Evolutionary conservation across 768 basidiomycete genomes (phyloP).

Genomic region (Podaxis sp.): DNA sequence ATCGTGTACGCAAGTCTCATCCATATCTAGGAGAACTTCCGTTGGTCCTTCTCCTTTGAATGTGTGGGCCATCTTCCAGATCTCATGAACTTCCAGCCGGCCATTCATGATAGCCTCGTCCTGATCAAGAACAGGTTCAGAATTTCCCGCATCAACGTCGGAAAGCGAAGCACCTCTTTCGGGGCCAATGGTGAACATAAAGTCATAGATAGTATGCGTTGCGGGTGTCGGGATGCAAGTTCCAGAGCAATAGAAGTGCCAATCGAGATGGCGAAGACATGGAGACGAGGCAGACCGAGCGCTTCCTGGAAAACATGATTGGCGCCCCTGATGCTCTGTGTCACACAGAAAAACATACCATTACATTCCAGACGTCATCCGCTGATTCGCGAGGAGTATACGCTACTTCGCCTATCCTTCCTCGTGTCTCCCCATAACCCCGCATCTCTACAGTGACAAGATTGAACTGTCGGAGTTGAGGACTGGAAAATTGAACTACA

Average conservation of each 20-base stretch:
- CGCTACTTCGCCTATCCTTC: conserved; percentile 17
- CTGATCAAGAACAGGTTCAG: conserved; percentile 13
- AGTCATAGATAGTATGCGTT: conserved; percentile 26
- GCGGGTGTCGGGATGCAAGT: conserved; percentile 26
- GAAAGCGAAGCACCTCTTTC: conserved; percentile 23
- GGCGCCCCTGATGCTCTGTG: background rate
- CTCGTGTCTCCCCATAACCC: conserved; percentile 27
- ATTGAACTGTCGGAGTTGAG: conserved; percentile 31
- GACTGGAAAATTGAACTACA: conserved; percentile 32
- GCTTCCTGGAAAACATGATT: conserved; percentile 21
- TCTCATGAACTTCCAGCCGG: conserved; percentile 22
- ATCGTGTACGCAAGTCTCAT: conserved; percentile 16
- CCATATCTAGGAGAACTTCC: conserved; percentile 5
- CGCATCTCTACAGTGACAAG: conserved; percentile 31
- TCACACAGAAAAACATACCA: conserved; percentile 20
- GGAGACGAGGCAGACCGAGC: conserved; percentile 27
- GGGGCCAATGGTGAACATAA: conserved; percentile 32
- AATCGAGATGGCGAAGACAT: conserved; percentile 32
- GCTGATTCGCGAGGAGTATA: conserved; percentile 28
- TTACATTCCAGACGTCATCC: conserved; percentile 26
- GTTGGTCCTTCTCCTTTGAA: background rate
- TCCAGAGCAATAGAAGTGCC: conserved; percentile 29
- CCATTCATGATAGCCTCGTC: conserved; percentile 24
- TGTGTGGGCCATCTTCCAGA: conserved; percentile 18
- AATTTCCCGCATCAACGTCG: too few relatives aligned